Evolutionary conservation across 176 grass and related monocot genomes (phyloP), one percentile per base, ranked within the genome.

Genomic region (Eragrostis curvula): DNA sequence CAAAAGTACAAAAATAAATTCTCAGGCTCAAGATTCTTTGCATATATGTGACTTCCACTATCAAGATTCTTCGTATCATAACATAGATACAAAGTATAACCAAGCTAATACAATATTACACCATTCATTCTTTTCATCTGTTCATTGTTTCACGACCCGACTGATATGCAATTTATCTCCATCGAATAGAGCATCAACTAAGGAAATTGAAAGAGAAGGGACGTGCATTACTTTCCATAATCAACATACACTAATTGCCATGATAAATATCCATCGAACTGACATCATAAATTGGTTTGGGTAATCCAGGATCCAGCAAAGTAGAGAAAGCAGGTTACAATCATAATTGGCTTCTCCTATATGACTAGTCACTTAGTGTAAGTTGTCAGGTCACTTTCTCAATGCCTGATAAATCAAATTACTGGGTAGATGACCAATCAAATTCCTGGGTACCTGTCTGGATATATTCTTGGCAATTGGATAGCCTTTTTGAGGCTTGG

Each of bases 221-320:
- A 47, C 23, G 47, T 29, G 5, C 53, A 47, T 56, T 52, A 40
- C 8, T 13, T 55, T 43, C 17, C 8, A 18, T 46, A 18, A 71
- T 46, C 10, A 57, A 9, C 23, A 8, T 48, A 59, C 40, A 32
- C 59, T 36, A 25, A 17, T 48, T 77, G 43, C 10, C 45, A 68
- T 32, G 15, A 67, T 20, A 77, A 69, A 12, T 68, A 51, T 59
- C 18, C 9, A 44, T 55, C 57, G 53, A 64, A 65, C 66, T 20
- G 7, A 20, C 9, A 77, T 41, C n/a, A 43, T 77, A 77, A 48
- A 49, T 63, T n/a, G 71, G 43, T 70, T 47, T 40, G 49, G 9
- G 57, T 29, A 25, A 27, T 72, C 20, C 65, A 88, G 43, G 56
- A 56, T 66, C 20, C 56, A 87, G 29, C 55, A 64, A 36, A 63